Evolutionary conservation across 352 stramenopile genomes (phyloP).

Genomic region (Lagenidium giganteum): DNA sequence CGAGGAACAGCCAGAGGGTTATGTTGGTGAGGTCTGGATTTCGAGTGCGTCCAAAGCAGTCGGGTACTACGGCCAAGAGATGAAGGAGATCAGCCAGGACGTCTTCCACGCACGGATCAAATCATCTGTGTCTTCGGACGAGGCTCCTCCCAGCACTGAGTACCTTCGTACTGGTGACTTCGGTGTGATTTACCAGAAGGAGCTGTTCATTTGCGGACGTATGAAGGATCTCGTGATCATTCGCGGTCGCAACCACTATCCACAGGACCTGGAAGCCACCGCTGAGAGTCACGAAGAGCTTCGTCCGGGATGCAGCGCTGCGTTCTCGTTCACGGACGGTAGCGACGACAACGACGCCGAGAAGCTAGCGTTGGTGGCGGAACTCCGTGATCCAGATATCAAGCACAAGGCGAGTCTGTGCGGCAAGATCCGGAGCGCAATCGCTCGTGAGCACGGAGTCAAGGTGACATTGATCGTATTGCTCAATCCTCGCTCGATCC

Average conservation of each 20-base stretch:
- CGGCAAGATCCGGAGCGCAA: constrained; percentile 53
- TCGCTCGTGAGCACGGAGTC: constrained; percentile 83
- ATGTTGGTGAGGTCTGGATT: constrained; percentile 89
- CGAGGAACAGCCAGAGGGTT: constrained; percentile 33
- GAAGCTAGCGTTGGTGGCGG: constrained; percentile 65
- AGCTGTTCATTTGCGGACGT: constrained; percentile 97
- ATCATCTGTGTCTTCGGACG: background rate
- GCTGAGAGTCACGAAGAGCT: constrained; percentile 80
- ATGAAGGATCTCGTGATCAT: constrained; percentile 99
- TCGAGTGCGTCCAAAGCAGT: constrained; percentile 87
- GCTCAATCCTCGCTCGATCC: constrained; percentile 88
- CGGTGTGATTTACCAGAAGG: constrained; percentile 94
- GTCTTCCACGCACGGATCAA: constrained; percentile 87
- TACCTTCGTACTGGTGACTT: constrained; percentile 97
- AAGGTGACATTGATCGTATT: constrained; percentile 89
- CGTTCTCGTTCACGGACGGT: constrained; percentile 80
- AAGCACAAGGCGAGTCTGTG: constrained; percentile 74
- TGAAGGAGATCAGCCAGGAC: constrained; percentile 73
- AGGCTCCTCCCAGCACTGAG: background rate
- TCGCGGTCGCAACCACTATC: constrained; percentile 98
- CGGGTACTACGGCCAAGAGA: constrained; percentile 89
- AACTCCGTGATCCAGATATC: constrained; percentile 64
- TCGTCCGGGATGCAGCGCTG: constrained; percentile 93
- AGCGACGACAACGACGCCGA: constrained; percentile 47
- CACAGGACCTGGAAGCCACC: constrained; percentile 97